Evolutionary conservation across 2,329 filamentous ascomycete genomes (phyloP).

Genomic region (Colletotrichum musicola): DNA sequence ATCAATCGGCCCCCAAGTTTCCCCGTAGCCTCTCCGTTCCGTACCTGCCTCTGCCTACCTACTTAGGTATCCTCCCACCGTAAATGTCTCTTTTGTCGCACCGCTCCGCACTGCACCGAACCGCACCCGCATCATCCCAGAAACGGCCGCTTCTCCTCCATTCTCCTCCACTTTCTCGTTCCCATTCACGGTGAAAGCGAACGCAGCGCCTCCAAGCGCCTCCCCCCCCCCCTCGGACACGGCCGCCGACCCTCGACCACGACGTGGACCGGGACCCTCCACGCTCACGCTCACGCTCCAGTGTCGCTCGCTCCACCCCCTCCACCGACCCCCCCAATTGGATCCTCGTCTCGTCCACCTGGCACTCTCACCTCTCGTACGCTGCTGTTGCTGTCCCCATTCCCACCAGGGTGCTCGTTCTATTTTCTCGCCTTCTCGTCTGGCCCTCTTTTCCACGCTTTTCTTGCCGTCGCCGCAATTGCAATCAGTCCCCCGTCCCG

Average conservation of each 20-base stretch:
- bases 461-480: constrained; percentile 4
- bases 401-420: constrained; percentile 18
- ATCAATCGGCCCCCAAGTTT: no score
- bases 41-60: neutral
- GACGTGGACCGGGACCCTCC: neutral
- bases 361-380: neutral
- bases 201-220: no score
- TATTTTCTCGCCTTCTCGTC: constrained; percentile 35
- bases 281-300: constrained; percentile 2
- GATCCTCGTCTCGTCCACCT: constrained; percentile 13
- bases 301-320: constrained; percentile 12
- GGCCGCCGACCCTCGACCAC: neutral
- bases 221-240: no score
- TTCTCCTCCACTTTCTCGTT: neutral
- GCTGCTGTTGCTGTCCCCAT: neutral
- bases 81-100: neutral
- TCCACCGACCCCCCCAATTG: neutral
- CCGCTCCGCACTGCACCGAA: constrained; percentile 3
- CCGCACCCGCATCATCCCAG: constrained; percentile 16
- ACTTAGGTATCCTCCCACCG: neutral
- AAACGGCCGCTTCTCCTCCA: constrained; percentile 15
- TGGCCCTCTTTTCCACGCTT: constrained; percentile 18
- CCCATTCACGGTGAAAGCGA: no score
- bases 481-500: neutral
- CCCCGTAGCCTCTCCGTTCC: no score